These are phyloP conservation scores for Amaranthus cruentus DNA, from an alignment of 148 eudicot genomes.

Conservation along the genomic window DNA sequence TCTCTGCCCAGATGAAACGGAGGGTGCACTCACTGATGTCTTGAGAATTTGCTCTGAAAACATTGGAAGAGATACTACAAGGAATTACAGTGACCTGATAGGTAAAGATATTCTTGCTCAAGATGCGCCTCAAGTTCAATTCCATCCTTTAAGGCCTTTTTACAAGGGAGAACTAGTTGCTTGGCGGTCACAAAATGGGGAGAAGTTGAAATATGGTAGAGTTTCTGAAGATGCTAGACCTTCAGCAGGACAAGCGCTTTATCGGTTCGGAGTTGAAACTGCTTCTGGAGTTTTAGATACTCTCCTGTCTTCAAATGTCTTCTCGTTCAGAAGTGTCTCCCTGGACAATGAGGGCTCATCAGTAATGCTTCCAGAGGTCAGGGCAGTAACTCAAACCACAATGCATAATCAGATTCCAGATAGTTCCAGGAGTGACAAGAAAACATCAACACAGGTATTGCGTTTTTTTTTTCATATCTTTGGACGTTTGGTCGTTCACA, in stretches of 20 bases:
- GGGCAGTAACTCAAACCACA: slow-evolving; percentile 20
- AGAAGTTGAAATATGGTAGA: slow-evolving; percentile 90
- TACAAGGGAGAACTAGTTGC: slow-evolving; percentile 94
- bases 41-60: slow-evolving; percentile 60
- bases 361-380: slow-evolving; percentile 26
- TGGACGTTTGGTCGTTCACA: background rate
- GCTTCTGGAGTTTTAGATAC: slow-evolving; percentile 55
- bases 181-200: slow-evolving; percentile 90
- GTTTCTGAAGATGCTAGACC: slow-evolving; percentile 87
- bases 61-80: slow-evolving; percentile 32
- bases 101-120: slow-evolving; percentile 77
- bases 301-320: slow-evolving; percentile 81
- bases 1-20: slow-evolving; percentile 73
- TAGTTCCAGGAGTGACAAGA: slow-evolving; percentile 39
- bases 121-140: slow-evolving; percentile 88
- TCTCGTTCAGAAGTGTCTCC: slow-evolving; percentile 79
- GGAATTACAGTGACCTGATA: slow-evolving; percentile 43
- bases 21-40: slow-evolving; percentile 55
- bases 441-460: slow-evolving; percentile 49
- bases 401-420: slow-evolving; percentile 33
- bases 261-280: slow-evolving; percentile 74
- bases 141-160: slow-evolving; percentile 95
- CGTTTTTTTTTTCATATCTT: background rate
- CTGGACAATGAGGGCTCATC: slow-evolving; percentile 49
- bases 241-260: slow-evolving; percentile 91